A percentile compares a stretch with the other conserved stretches of the same genome.
phyloP scores from a whole-genome alignment of 2,329 filamentous ascomycete genomes.

The Pseudopithomyces maydicus region DNA sequence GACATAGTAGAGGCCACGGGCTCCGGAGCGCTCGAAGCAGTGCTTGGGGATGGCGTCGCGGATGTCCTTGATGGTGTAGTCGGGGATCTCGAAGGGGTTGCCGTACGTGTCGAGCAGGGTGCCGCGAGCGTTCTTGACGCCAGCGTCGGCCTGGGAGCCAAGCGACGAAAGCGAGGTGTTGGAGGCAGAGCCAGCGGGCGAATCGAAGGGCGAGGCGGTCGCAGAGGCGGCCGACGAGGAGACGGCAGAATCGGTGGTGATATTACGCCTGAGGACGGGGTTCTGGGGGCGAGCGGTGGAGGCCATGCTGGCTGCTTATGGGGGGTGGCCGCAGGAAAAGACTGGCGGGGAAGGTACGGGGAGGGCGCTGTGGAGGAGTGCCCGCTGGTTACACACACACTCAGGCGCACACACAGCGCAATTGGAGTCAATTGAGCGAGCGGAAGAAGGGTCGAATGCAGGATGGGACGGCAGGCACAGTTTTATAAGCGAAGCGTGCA shows the following conservation, averaged over 20 bases:
- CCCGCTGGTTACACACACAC: conserved; percentile 9
- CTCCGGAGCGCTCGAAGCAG: conserved; percentile 87
- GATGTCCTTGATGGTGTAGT: conserved; percentile 98
- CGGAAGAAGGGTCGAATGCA: not conserved
- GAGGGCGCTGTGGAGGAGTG: conserved; percentile 10
- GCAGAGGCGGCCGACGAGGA: conserved; percentile 60
- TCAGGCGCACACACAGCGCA: not conserved
- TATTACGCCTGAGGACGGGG: conserved; percentile 49
- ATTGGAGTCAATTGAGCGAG: not conserved
- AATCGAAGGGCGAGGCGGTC: conserved; percentile 62
- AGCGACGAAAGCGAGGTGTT: conserved; percentile 93
- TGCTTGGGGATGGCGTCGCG: conserved; percentile 96
- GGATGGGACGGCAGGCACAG: not conserved
- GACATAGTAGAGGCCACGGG: conserved; percentile 80
- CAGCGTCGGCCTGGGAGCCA: conserved; percentile 65
- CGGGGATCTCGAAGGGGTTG: conserved; percentile 89
- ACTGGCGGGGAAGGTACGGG: not conserved
- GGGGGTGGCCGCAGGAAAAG: not conserved
- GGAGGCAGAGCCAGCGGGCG: conserved; percentile 70
- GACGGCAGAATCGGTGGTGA: conserved; percentile 57
- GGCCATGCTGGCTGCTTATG: conserved; percentile 24
- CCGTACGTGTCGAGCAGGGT: conserved; percentile 89
- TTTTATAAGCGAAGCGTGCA: not conserved
- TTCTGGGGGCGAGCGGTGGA: conserved; percentile 62
- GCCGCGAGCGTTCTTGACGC: conserved; percentile 58